Conservation (phyloP, 441 rosid species). For the Erodium trifolium region DNA sequence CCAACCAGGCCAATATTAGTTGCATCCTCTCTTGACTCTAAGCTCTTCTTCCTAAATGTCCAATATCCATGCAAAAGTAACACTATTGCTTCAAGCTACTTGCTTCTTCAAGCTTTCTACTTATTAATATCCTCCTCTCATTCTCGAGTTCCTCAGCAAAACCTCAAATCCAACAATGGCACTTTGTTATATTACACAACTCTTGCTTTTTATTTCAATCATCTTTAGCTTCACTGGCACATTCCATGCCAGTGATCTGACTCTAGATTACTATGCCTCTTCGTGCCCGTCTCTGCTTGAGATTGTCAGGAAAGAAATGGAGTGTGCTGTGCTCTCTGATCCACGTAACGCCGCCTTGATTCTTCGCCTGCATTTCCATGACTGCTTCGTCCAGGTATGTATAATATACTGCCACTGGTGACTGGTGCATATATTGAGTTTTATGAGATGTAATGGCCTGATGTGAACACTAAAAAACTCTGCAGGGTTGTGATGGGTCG, state of each 20-base stretch:
- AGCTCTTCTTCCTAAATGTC: slow-evolving; percentile 27
- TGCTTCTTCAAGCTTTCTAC: not conserved
- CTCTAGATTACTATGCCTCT: slow-evolving; percentile 56
- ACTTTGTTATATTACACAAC: not conserved
- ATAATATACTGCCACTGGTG: too few species aligned
- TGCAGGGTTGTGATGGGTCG: slow-evolving; percentile 86
- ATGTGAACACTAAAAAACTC: not conserved
- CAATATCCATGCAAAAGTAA: slow-evolving; percentile 23
- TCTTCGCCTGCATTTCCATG: slow-evolving; percentile 76
- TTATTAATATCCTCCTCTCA: not conserved
- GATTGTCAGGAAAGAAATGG: slow-evolving; percentile 66
- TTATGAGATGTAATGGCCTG: not conserved
- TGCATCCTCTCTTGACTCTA: slow-evolving; percentile 72
- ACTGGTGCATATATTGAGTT: not conserved
- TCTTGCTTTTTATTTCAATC: slow-evolving; percentile 18
- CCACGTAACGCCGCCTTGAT: slow-evolving; percentile 73
- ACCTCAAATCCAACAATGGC: not conserved
- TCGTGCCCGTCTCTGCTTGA: slow-evolving; percentile 59
- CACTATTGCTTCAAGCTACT: not conserved
- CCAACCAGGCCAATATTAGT: slow-evolving; percentile 68
- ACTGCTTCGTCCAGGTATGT: slow-evolving; percentile 80
- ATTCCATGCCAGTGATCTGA: slow-evolving; percentile 20
- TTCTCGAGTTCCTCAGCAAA: not conserved
- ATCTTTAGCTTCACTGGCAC: slow-evolving; percentile 12
- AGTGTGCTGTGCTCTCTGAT: slow-evolving; percentile 61